Percentiles rank a stretch among this genome's conserved stretches.
Evolutionary conservation across 345 rosid genomes (phyloP).

Genomic region (Moricandia arvensis): DNA sequence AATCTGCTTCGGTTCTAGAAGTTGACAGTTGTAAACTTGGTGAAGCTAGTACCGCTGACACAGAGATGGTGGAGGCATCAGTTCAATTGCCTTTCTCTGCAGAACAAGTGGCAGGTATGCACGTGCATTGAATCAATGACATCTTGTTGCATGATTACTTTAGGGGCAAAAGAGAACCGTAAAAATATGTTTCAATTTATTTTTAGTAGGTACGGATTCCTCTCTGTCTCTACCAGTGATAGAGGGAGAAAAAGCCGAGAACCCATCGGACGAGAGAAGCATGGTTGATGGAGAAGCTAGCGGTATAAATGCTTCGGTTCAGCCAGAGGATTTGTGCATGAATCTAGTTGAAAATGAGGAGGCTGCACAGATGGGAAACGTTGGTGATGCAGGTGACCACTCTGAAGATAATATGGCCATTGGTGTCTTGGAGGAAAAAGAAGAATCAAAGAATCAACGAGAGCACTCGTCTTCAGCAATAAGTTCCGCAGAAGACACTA

Average conservation of each 20-base stretch:
- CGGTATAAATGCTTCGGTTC: too few relatives aligned
- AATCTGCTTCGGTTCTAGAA: conserved; percentile 18
- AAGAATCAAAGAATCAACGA: too few relatives aligned
- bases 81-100: not conserved
- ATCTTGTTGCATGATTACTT: not conserved
- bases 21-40: conserved; percentile 13
- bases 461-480: not conserved
- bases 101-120: not conserved
- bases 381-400: too few relatives aligned
- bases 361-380: too few relatives aligned
- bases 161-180: not conserved
- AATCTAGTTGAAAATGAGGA: not conserved
- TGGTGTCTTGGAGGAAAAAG: too few relatives aligned
- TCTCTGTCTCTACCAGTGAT: conserved; percentile 1
- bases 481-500: not conserved
- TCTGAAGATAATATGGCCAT: too few relatives aligned
- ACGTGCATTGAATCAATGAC: not conserved
- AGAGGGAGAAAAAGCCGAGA: conserved; percentile 1
- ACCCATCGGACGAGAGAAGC: not conserved
- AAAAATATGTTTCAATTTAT: not conserved
- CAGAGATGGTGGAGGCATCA: conserved; percentile 27
- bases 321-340: too few relatives aligned
- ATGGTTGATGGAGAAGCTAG: too few relatives aligned
- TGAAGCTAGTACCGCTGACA: conserved; percentile 12
- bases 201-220: conserved; percentile 5